These are phyloP conservation scores for Pelargonium citronellum DNA, from an alignment of 441 rosid genomes.

Conservation along the genomic window DNA sequence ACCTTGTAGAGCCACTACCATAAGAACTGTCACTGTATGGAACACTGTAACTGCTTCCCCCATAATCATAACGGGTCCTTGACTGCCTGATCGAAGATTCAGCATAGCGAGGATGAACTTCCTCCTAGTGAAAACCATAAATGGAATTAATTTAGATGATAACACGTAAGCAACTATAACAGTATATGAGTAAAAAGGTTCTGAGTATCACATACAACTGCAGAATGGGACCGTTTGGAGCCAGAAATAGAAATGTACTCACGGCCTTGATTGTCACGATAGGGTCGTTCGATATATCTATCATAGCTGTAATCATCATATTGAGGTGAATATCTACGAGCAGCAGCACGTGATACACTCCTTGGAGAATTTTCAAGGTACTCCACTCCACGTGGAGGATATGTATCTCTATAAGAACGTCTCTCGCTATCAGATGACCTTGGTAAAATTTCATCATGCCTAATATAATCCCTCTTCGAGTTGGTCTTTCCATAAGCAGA, in stretches of 20 bases:
- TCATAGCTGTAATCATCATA: constrained; percentile 7
- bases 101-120: neutral
- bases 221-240: neutral
- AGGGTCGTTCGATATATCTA: neutral
- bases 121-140: neutral
- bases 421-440: neutral
- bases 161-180: neutral
- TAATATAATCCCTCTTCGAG: neutral
- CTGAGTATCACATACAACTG: neutral
- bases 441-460: neutral
- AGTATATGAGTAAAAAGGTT: neutral
- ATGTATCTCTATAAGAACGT: neutral
- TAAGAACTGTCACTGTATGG: neutral
- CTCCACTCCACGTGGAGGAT: neutral
- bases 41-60: neutral
- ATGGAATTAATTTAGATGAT: neutral
- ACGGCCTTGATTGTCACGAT: neutral
- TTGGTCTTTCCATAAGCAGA: neutral
- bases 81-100: neutral
- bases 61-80: constrained; percentile 4
- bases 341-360: neutral
- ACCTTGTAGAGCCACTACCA: neutral
- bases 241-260: neutral
- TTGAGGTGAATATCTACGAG: neutral
- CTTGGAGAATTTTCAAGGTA: neutral